These are phyloP conservation scores for Botryotinia calthae DNA, from an alignment of 2,329 filamentous ascomycete species.

Conservation along the genomic window DNA sequence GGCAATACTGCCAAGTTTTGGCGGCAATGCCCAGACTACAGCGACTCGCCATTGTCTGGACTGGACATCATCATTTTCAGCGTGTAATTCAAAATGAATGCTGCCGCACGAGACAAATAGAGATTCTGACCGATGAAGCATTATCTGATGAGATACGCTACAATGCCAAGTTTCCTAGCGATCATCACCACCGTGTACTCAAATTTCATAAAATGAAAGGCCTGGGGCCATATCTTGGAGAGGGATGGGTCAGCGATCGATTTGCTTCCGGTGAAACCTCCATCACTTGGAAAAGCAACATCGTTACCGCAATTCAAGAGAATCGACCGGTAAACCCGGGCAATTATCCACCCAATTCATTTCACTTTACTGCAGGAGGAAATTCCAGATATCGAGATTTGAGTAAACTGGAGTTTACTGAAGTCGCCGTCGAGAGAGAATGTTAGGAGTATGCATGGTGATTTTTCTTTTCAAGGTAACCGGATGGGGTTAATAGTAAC, in stretches of 20 bases:
- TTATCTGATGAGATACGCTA: neutral
- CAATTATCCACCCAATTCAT: neutral
- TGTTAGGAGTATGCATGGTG: neutral
- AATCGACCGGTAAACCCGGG: neutral
- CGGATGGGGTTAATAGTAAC: neutral
- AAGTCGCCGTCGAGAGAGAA: neutral
- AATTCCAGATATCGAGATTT: slow-evolving; percentile 2
- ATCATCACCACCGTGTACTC: neutral
- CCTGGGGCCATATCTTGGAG: neutral
- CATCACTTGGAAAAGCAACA: neutral
- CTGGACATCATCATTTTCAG: neutral
- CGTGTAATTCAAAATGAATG: neutral
- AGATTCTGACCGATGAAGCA: neutral
- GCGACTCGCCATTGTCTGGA: neutral
- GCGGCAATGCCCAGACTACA: neutral
- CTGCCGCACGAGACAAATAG: neutral
- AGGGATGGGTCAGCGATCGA: neutral
- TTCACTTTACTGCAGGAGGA: neutral
- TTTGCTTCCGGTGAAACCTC: slow-evolving; percentile 2
- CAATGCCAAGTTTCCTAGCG: neutral
- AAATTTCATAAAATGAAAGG: neutral
- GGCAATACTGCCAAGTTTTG: slow-evolving; percentile 8
- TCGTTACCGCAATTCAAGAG: neutral
- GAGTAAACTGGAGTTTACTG: neutral
- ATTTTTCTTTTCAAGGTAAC: neutral